Conservation (phyloP, 768 basidiomycete species). For the Tricholoma flavovirens region DNA sequence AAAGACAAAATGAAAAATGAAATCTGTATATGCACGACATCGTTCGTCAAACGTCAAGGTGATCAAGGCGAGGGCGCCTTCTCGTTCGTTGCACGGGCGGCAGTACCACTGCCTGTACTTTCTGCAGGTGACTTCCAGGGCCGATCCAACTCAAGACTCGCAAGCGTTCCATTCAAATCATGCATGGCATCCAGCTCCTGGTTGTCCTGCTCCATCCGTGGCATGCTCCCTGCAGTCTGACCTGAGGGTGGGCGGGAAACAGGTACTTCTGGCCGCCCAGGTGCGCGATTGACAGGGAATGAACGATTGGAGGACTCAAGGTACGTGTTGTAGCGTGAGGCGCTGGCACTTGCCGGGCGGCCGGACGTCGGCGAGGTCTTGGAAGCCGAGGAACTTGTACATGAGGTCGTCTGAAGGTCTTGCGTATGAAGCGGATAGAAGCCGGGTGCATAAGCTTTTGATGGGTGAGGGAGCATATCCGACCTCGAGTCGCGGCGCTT, state of each 20-base stretch:
- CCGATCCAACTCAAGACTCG: constrained; percentile 63
- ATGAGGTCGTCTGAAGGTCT: constrained; percentile 31
- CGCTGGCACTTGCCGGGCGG: constrained; percentile 40
- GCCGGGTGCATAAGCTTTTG: constrained; percentile 46
- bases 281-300: constrained; percentile 34
- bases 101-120: constrained; percentile 8
- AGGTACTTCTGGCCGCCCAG: constrained; percentile 39
- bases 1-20: constrained; percentile 3
- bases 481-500: constrained; percentile 32
- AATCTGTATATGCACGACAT: not conserved
- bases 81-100: constrained; percentile 9
- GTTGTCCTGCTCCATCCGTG: constrained; percentile 16
- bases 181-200: constrained; percentile 51
- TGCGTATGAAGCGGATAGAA: constrained; percentile 37
- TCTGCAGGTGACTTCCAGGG: constrained; percentile 23
- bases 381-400: constrained; percentile 14
- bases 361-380: constrained; percentile 40
- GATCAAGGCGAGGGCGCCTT: constrained; percentile 16
- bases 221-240: constrained; percentile 22
- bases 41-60: constrained; percentile 3
- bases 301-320: constrained; percentile 33
- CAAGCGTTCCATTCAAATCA: constrained; percentile 72
- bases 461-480: constrained; percentile 42
- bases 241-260: constrained; percentile 53
- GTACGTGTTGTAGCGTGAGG: constrained; percentile 41